These are phyloP conservation scores for Eimeria falciformis DNA, from an alignment of 169 alveolate genomes.

Conservation along the genomic window DNA sequence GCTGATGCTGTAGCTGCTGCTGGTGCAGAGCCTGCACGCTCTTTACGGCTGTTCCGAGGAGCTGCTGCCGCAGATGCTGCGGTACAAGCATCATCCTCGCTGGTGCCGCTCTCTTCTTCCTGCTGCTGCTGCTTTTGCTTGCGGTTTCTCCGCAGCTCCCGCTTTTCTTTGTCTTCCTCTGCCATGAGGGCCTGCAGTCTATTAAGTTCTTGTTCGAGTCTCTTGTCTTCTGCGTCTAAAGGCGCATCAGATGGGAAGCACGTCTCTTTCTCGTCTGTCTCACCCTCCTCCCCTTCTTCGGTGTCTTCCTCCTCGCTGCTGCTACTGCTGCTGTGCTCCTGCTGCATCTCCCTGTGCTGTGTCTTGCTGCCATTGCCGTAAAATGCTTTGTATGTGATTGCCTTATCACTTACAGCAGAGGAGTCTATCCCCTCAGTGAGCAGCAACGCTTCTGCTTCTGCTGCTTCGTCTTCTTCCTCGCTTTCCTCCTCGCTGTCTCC, in stretches of 20 bases:
- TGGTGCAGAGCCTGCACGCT: background rate
- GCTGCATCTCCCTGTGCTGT: conserved; percentile 21
- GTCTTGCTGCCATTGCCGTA: background rate
- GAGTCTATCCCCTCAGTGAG: conserved; percentile 24
- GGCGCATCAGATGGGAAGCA: background rate
- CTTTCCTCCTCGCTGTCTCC: conserved; percentile 50
- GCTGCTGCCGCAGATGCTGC: conserved; percentile 14
- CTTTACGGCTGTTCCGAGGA: background rate
- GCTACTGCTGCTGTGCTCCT: background rate
- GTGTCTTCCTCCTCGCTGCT: background rate
- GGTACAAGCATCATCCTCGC: background rate
- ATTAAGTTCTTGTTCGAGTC: conserved; percentile 45
- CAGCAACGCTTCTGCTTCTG: conserved; percentile 62
- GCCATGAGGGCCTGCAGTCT: conserved; percentile 24
- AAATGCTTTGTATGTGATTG: background rate
- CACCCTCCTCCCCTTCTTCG: background rate
- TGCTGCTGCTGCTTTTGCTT: conserved; percentile 1
- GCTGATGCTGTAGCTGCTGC: conserved; percentile 30
- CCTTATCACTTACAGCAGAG: background rate
- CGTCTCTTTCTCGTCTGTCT: background rate
- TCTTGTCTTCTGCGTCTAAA: conserved; percentile 57
- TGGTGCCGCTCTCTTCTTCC: background rate
- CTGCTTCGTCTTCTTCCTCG: conserved; percentile 29
- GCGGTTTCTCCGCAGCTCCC: background rate
- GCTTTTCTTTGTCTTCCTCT: conserved; percentile 11